Percentiles rank a stretch among this genome's conserved stretches.
phyloP scores from a whole-genome alignment of 73 alveolate species.

The Stentor roeselii region DNA sequence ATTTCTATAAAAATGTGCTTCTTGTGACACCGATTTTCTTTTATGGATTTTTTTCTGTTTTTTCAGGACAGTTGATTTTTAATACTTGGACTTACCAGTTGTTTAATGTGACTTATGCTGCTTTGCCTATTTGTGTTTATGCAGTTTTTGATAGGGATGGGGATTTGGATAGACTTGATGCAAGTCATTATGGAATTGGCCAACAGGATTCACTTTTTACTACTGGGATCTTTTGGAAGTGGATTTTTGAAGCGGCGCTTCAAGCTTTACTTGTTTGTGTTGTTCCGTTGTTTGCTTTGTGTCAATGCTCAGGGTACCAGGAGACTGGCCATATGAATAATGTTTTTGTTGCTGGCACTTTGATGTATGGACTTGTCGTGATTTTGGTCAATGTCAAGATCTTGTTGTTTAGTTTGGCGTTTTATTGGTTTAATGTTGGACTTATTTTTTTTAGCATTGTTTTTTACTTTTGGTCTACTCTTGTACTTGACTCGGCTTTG shows the following conservation, averaged over 20 bases:
- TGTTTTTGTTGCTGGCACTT: conserved; percentile 53
- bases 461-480: not conserved
- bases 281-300: conserved; percentile 54
- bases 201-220: conserved; percentile 56
- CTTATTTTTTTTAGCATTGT: not conserved
- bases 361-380: conserved; percentile 81
- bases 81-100: conserved; percentile 88
- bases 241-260: conserved; percentile 76
- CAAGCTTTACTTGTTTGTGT: conserved; percentile 61
- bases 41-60: conserved; percentile 77
- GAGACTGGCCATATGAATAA: conserved; percentile 61
- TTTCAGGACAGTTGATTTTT: conserved; percentile 83
- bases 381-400: conserved; percentile 82
- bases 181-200: conserved; percentile 61
- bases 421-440: conserved; percentile 36
- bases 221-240: conserved; percentile 65
- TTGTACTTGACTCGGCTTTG: not conserved
- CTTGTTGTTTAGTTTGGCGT: conserved; percentile 64
- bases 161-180: conserved; percentile 46
- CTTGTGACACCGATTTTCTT: conserved; percentile 91
- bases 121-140: conserved; percentile 80
- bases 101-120: conserved; percentile 81
- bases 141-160: conserved; percentile 86
- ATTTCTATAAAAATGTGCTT: conserved; percentile 93
- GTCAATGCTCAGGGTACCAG: conserved; percentile 41